Evolutionary conservation across 352 stramenopile genomes (phyloP).

Genomic region (Phytopythium montanum): DNA sequence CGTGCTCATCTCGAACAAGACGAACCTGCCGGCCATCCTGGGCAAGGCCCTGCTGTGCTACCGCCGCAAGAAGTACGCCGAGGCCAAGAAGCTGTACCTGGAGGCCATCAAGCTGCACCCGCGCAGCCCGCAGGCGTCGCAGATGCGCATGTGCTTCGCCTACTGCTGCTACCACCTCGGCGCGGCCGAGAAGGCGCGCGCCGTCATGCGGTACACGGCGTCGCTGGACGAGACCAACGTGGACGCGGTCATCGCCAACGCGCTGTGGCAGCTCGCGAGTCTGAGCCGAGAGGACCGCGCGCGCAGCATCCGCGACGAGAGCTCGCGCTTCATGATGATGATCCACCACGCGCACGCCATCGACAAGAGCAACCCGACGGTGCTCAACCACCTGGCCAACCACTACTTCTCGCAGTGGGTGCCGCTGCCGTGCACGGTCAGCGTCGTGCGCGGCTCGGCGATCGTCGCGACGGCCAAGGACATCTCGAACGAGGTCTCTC

Average conservation of each 20-base stretch:
- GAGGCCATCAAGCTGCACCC: slow-evolving; percentile 94
- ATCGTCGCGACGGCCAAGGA: slow-evolving; percentile 86
- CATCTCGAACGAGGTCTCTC: slow-evolving; percentile 83
- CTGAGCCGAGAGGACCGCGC: slow-evolving; percentile 69
- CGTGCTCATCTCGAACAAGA: slow-evolving; percentile 87
- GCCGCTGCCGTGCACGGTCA: slow-evolving; percentile 83
- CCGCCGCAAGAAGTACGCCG: slow-evolving; percentile 84
- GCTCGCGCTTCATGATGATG: slow-evolving; percentile 89
- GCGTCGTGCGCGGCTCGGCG: slow-evolving; percentile 82
- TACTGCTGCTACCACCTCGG: slow-evolving; percentile 96
- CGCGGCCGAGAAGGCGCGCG: slow-evolving; percentile 82
- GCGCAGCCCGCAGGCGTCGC: slow-evolving; percentile 82
- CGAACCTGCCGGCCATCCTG: slow-evolving; percentile 84
- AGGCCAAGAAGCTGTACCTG: slow-evolving; percentile 92
- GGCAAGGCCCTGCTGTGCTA: slow-evolving; percentile 85
- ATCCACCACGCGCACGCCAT: slow-evolving; percentile 90
- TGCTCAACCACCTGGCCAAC: slow-evolving; percentile 97
- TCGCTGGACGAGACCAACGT: slow-evolving; percentile 91
- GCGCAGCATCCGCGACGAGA: slow-evolving; percentile 79
- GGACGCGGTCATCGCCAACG: slow-evolving; percentile 92
- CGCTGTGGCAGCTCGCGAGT: slow-evolving; percentile 89
- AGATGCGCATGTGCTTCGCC: slow-evolving; percentile 94
- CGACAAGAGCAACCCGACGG: slow-evolving; percentile 86
- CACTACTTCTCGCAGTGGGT: slow-evolving; percentile 98
- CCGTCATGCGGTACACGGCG: slow-evolving; percentile 82